Evolutionary conservation across 2,329 filamentous ascomycete genomes (phyloP).

Genomic region (Ceratocystis cubensis): DNA sequence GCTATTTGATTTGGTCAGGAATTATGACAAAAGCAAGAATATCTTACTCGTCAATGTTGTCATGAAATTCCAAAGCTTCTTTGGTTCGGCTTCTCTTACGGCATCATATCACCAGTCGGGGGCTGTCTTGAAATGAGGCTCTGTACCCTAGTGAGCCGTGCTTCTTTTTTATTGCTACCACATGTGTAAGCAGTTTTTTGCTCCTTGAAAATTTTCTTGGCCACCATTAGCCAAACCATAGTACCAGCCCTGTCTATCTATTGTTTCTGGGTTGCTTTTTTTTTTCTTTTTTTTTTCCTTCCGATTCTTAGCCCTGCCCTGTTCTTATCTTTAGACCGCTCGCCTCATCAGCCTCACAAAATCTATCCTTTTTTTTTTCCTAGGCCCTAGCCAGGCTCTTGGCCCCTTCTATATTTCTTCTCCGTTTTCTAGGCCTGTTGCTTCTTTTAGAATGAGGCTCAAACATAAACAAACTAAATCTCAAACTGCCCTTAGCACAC

Average conservation of each 20-base stretch:
- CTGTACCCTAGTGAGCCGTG: constrained; percentile 1
- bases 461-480: constrained; percentile 10
- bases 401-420: background rate
- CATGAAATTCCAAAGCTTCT: background rate
- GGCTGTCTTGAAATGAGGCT: background rate
- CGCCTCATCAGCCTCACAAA: constrained; percentile 1
- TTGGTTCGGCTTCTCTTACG: background rate
- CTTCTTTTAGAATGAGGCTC: constrained; percentile 10
- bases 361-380: background rate
- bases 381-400: background rate
- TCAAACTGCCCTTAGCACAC: constrained; percentile 1
- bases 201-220: background rate
- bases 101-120: background rate
- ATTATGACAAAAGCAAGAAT: background rate
- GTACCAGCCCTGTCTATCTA: background rate
- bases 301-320: background rate
- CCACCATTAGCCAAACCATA: background rate
- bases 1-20: background rate
- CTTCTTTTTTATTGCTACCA: background rate
- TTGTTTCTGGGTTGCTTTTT: background rate
- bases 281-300: background rate
- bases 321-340: background rate
- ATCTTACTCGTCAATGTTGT: background rate
- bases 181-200: constrained; percentile 2
- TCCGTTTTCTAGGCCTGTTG: background rate